Conservation (phyloP, 371 early-diverging fungal species). For the Cokeromyces recurvatus region DNA sequence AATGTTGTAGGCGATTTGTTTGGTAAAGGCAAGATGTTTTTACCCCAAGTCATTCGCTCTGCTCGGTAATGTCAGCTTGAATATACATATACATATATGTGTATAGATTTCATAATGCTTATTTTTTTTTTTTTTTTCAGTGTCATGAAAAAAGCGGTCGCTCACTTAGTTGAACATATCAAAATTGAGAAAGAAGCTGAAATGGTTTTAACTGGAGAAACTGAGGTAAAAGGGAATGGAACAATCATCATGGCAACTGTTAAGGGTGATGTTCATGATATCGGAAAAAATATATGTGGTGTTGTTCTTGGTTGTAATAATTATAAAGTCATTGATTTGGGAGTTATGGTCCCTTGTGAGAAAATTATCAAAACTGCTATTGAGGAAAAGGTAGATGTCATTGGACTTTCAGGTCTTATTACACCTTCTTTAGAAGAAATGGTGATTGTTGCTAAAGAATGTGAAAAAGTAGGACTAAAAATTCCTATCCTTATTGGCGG, state of each 20-base stretch:
- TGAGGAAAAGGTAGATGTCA: conserved; percentile 82
- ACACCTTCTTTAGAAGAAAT: conserved; percentile 95
- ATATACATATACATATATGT: not conserved
- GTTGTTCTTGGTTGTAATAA: conserved; percentile 96
- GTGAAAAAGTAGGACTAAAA: conserved; percentile 82
- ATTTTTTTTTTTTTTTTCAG: conserved; percentile 18
- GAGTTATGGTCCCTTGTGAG: conserved; percentile 92
- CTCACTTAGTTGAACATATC: conserved; percentile 90
- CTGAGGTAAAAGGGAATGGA: conserved; percentile 55
- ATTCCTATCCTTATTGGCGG: conserved; percentile 90
- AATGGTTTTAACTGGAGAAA: conserved; percentile 42
- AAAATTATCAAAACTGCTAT: conserved; percentile 84
- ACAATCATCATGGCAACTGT: conserved; percentile 90
- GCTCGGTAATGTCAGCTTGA: conserved; percentile 50
- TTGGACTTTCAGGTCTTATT: conserved; percentile 90
- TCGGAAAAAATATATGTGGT: conserved; percentile 90
- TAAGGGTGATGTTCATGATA: conserved; percentile 89
- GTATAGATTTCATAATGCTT: not conserved
- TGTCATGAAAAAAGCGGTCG: conserved; percentile 93
- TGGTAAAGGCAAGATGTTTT: conserved; percentile 93
- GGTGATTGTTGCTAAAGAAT: conserved; percentile 90
- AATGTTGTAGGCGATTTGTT: conserved; percentile 89
- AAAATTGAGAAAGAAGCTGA: conserved; percentile 76
- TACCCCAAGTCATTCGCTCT: conserved; percentile 95
- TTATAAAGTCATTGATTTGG: conserved; percentile 88